Base-by-base conservation (phyloP, 2,329 filamentous ascomycete genomes). In the Nothophoma quercina region DNA sequence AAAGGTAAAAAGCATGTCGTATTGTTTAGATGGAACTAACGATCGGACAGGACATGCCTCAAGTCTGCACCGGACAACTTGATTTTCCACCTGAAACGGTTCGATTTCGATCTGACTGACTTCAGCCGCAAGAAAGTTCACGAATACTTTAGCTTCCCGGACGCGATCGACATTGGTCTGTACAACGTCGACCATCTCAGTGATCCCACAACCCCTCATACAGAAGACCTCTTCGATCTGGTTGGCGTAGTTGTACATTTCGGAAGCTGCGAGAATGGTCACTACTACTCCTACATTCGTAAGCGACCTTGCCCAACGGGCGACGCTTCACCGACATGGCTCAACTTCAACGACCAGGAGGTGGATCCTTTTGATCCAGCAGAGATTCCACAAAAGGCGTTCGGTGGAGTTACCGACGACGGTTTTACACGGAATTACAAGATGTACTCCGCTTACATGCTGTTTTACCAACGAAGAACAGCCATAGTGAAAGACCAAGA, bases 221-320 rank as follows among this genome's bases (percentile, higher is more conserved):
- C 84, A 35, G 83, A 88, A 30, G 95, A 99, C 72, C 73, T 90
- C 0, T 99, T 98, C 66, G 91, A 97, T 73, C 83, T 99, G 3
- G 93, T 96, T n/a, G 95, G 95, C 2, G 86, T 99, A 36, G 85
- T 99, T 15, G 91, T 99, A 1, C 95, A 99, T 71, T 89, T 90
- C 12, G 95, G 95, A 13, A 96, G 90, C 2, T 92, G 93, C 10
- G 91, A 97, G 69, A 93, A 91, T 22, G 95, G 95, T 0, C 95
- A 99, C 72, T 99, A 99, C 76, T 98, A 97, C 75, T 98, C 93
- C 0, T 98, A 92, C 71, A 91, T 96, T 58, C 89, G 91, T 45
- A 89, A 96, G 71, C 84, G 92, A 15, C 86, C 90, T 16, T 80
- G 77, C 13, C 75, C 81, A 16, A 71, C 76, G 26, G 71, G 71